Percentiles rank a stretch among this genome's conserved stretches.
Conservation (phyloP, 352 stramenopile genomes). For the Elongisporangium prolatum region DNA sequence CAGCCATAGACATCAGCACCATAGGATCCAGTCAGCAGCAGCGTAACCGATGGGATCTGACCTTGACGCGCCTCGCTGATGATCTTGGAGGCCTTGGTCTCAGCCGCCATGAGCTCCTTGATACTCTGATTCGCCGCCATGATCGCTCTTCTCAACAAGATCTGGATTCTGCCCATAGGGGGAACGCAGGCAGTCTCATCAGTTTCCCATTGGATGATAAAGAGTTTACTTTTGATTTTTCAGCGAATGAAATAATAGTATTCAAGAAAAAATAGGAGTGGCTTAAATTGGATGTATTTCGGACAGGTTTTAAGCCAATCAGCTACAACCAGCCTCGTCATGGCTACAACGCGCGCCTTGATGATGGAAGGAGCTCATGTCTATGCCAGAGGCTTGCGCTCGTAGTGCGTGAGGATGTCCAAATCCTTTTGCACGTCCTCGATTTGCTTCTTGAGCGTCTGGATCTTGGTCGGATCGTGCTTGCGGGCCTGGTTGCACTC, state of each 20-base stretch:
- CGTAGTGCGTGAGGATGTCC: conserved; percentile 43
- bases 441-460: conserved; percentile 40
- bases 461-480: conserved; percentile 32
- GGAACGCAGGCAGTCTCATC: neutral
- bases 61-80: conserved; percentile 84
- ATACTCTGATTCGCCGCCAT: conserved; percentile 88
- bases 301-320: neutral
- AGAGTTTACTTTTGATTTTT: neutral
- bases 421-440: conserved; percentile 60
- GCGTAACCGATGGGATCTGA: conserved; percentile 7
- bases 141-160: conserved; percentile 6
- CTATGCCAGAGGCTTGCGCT: conserved; percentile 7
- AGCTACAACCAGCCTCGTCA: neutral
- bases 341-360: neutral
- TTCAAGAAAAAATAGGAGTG: neutral
- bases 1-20: neutral
- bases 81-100: conserved; percentile 89
- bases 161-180: neutral
- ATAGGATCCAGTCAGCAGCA: neutral
- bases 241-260: neutral
- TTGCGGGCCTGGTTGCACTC: conserved; percentile 51
- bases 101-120: conserved; percentile 87
- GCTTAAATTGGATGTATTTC: neutral
- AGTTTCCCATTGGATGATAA: neutral
- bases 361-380: neutral